Evolutionary conservation across 192 early-diverging fungal genomes (phyloP), one percentile per base, ranked within the genome.

Genomic region (Powellomyces hirtus): DNA sequence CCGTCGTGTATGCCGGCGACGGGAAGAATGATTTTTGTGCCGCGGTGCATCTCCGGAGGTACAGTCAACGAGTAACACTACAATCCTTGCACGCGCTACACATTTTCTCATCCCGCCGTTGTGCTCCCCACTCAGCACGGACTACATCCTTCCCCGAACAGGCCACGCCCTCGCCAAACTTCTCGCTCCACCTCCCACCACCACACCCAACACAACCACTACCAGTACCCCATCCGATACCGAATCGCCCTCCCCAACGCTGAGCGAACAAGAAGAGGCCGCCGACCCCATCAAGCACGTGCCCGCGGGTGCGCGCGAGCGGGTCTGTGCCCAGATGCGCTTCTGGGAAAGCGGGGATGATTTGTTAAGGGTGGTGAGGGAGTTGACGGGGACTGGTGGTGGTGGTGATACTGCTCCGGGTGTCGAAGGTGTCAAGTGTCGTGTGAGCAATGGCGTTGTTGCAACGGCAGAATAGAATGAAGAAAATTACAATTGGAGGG

Each of bases 21-120:
- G 79, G 80, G 0, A 71, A 71, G 22, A 85, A 85, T 44, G 83
- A 85, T 56, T 77, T 82, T 40, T 85, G 83, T 37, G 81, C 83
- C 0, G 72, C 79, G 3, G 79, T 73, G 24, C 72, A 73, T 29
- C 70, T 84, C 27, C 57, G 63, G 4, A 58, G 35, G 56, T 70
- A 44, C 24, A n/a, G n/a, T n/a, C n/a, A n/a, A n/a, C n/a, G n/a
- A n/a, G n/a, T n/a, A n/a, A n/a, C n/a, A n/a, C n/a, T n/a, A n/a
- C n/a, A 22, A 2, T 14, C 26, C 16, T 61, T 61, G 37, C 30
- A 13, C n/a, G 40, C 10, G n/a, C n/a, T n/a, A 18, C 36, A 31
- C 14, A 26, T 14, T 30, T 1, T 38, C 59, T 61, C 31, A 1
- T 52, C 1, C 11, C 42, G 10, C 16, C 16, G 13, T 26, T 16